These are phyloP conservation scores for Clitoria ternatea DNA, from an alignment of 306 rosid genomes.

Conservation along the genomic window DNA sequence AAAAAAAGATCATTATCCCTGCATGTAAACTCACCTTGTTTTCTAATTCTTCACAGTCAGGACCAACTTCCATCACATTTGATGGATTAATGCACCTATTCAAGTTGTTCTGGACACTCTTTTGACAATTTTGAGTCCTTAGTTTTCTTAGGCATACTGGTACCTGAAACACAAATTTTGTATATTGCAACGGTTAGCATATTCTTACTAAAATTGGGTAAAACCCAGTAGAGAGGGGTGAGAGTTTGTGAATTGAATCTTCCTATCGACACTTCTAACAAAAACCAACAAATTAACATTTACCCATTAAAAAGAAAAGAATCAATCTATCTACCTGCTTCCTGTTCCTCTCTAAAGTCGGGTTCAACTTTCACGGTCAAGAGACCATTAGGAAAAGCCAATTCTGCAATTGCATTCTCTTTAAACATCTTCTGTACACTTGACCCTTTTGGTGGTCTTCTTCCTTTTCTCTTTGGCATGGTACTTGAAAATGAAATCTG, in stretches of 20 bases:
- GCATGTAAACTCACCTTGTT: background rate
- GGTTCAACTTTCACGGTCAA: background rate
- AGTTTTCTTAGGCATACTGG: constrained; percentile 18
- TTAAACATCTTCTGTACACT: constrained; percentile 2
- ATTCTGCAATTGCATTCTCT: background rate
- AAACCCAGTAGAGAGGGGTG: too few relatives aligned
- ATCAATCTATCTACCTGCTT: constrained; percentile 12
- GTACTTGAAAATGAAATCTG: background rate
- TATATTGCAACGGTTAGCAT: background rate
- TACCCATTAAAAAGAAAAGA: background rate
- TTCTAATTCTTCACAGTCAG: background rate
- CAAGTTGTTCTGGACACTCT: background rate
- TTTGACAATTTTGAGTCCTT: background rate
- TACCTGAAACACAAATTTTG: background rate
- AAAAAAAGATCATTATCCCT: background rate
- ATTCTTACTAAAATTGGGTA: too few relatives aligned
- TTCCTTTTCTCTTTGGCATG: constrained; percentile 33
- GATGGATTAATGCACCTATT: background rate
- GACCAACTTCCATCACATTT: background rate
- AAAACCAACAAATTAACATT: background rate
- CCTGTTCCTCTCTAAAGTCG: constrained; percentile 17
- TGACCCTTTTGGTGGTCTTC: constrained; percentile 20
- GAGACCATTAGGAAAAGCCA: background rate
- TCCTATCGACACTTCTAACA: too few relatives aligned
- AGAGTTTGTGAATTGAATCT: too few relatives aligned